Base-by-base conservation (phyloP, 2,329 filamentous ascomycete species). In the Nothomitra cinnamomea region DNA sequence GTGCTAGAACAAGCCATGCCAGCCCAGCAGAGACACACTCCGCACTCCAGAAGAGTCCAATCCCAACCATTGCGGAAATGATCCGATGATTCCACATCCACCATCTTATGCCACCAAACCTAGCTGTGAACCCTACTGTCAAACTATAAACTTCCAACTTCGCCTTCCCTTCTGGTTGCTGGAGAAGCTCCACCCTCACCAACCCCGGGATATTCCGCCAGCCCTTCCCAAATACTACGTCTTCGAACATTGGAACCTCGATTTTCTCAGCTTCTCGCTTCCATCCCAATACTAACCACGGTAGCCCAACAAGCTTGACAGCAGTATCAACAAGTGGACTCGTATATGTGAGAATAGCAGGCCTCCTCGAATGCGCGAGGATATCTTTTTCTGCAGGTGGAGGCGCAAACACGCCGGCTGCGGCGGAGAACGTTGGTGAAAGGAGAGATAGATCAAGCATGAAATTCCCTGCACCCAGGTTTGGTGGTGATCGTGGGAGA, bases 61-160 rank as follows among this genome's bases (percentile, higher is more conserved):
- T 85, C 61, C 88, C 84, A 0, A 82, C 61, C 0, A 84, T 52
- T 55, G 87, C 88, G 3, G 80, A 80, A 1, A 79, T 65, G 36
- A 92, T 62, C 12, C 84, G 79, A 69, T 90, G 83, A 57, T 87
- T 81, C 61, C 92, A 92, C 85, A 98, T 94, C 54, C 89, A 61
- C 79, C 85, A 92, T 50, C 78, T 72, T 56, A 95, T 65, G 0
- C 90, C 90, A 10, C 76, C 74, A 58, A 95, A 80, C 53, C 80
- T 76, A 3, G 90, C 89, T 25, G 77, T 80, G 57, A 96, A 79
- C 2, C 75, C 76, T 35, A 94, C 73, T 13, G 68, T 70, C 2
- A 78, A 81, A 19, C 71, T 70, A 65, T 95, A 95, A 4, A 94
- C 78, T 65, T 94, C 86, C 61, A 95, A 74, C 2, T 71, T 71